Conservation (phyloP, 192 early-diverging fungal genomes). For the Rhizoclosmatium globosum region DNA sequence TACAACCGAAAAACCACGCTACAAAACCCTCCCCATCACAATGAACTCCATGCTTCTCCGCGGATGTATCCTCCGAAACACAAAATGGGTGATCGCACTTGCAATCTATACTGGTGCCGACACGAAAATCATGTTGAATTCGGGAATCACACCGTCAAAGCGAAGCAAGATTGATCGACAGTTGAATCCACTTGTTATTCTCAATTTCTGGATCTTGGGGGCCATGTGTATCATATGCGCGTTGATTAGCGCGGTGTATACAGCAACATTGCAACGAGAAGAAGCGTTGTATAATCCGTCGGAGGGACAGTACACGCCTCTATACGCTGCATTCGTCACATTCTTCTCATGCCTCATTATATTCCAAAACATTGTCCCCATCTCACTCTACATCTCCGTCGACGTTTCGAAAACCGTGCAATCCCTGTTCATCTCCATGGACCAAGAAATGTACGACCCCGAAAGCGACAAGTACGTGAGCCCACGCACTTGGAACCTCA, state of each 20-base stretch:
- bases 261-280: constrained; percentile 53
- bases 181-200: constrained; percentile 86
- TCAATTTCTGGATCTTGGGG: constrained; percentile 62
- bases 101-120: constrained; percentile 91
- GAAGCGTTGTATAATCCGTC: constrained; percentile 47
- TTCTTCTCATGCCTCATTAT: constrained; percentile 83
- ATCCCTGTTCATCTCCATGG: constrained; percentile 90
- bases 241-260: constrained; percentile 52
- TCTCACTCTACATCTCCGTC: constrained; percentile 93
- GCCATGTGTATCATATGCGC: constrained; percentile 61
- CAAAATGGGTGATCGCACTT: constrained; percentile 85
- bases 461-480: constrained; percentile 65
- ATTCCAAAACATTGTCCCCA: constrained; percentile 96
- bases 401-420: constrained; percentile 92
- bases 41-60: constrained; percentile 79
- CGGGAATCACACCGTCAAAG: constrained; percentile 91
- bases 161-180: constrained; percentile 89
- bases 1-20: background rate
- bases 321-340: constrained; percentile 51
- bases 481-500: constrained; percentile 90
- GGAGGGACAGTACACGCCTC: constrained; percentile 35
- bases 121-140: constrained; percentile 97
- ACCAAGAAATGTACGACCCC: constrained; percentile 87
- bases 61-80: constrained; percentile 93
- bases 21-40: constrained; percentile 65